phyloP scores from a whole-genome alignment of 805 yeast genomes.

The Dipodascus geniculatus region DNA sequence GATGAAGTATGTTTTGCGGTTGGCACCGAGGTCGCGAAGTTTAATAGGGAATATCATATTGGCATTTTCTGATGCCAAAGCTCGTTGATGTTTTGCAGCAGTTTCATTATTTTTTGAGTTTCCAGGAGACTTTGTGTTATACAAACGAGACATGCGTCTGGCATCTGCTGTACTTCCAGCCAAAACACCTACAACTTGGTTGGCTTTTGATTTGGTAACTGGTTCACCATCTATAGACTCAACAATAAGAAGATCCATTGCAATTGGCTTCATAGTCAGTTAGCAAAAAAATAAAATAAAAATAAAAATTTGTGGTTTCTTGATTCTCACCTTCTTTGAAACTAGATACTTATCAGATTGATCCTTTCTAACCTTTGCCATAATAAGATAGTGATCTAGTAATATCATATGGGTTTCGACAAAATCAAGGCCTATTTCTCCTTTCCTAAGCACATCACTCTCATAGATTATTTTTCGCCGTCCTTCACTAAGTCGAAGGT shows the following conservation, averaged over 20 bases:
- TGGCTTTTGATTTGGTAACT: slow-evolving; percentile 17
- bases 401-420: slow-evolving; percentile 41
- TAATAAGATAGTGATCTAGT: slow-evolving; percentile 52
- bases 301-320: no score
- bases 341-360: slow-evolving; percentile 22
- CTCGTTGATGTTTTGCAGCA: neutral
- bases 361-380: slow-evolving; percentile 27
- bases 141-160: neutral
- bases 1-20: slow-evolving; percentile 22
- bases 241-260: slow-evolving; percentile 45
- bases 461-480: slow-evolving; percentile 45
- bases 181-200: slow-evolving; percentile 17
- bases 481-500: slow-evolving; percentile 40
- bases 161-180: slow-evolving; percentile 6
- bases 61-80: slow-evolving; percentile 6
- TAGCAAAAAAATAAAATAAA: neutral
- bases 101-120: neutral
- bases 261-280: slow-evolving; percentile 23
- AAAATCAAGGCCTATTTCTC: slow-evolving; percentile 54
- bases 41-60: slow-evolving; percentile 24
- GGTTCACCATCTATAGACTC: slow-evolving; percentile 33
- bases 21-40: slow-evolving; percentile 25
- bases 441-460: slow-evolving; percentile 48
- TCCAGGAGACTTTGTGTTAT: neutral
- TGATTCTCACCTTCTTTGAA: slow-evolving; percentile 18